Percentiles rank a stretch among this genome's conserved stretches.
phyloP scores from a whole-genome alignment of 805 yeast species.

The Metschnikowia orientalis region DNA sequence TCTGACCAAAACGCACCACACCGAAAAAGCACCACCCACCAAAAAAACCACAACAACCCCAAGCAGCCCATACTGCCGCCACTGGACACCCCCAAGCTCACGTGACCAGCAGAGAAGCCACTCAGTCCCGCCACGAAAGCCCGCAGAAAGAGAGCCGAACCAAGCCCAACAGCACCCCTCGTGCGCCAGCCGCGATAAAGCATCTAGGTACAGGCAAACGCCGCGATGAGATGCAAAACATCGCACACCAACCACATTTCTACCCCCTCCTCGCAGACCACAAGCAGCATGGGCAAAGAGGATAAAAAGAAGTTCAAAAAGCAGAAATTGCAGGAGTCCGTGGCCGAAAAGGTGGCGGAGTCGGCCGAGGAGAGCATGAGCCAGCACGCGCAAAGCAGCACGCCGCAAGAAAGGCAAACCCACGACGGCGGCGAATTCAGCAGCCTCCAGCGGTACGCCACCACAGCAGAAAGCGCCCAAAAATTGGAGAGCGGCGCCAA shows the following conservation, averaged over 20 bases:
- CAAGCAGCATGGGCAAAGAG: constrained; percentile 12
- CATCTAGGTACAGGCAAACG: no score
- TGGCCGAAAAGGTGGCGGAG: constrained; percentile 65
- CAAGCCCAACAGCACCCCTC: no score
- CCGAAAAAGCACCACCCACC: no score
- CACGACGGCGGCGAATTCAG: constrained; percentile 68
- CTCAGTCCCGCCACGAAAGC: no score
- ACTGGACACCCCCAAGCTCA: no score
- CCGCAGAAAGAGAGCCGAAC: no score
- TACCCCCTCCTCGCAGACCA: background rate
- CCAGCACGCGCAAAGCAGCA: constrained; percentile 44
- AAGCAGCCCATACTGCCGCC: no score
- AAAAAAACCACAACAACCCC: no score
- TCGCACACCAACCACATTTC: background rate
- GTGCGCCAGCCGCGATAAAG: no score
- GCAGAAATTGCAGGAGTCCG: constrained; percentile 46
- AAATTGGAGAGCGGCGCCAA: constrained; percentile 50
- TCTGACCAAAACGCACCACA: no score
- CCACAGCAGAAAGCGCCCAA: constrained; percentile 62
- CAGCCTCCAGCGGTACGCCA: constrained; percentile 51
- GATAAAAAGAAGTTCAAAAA: constrained; percentile 25
- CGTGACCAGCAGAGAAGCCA: no score
- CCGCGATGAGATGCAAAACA: constrained; percentile 4
- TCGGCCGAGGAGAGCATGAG: constrained; percentile 53
- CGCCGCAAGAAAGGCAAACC: constrained; percentile 36